Percentiles rank a stretch among this genome's conserved stretches.
These are phyloP conservation scores for Clarireedia paspali DNA, from an alignment of 2,329 filamentous ascomycete species.

Conservation along the genomic window DNA sequence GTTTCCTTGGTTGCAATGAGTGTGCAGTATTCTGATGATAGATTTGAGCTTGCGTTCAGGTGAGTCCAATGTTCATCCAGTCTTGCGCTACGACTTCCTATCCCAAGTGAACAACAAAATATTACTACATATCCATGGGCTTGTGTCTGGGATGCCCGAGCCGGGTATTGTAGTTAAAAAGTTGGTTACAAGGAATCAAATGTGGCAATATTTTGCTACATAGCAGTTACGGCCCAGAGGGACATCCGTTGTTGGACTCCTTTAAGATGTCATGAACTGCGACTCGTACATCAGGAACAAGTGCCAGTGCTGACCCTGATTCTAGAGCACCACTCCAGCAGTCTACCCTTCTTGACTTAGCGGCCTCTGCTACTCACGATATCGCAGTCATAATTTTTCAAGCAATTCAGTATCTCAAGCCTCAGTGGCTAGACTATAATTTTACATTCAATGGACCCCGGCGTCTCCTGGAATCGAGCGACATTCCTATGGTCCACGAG, in stretches of 20 bases:
- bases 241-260: too few species aligned
- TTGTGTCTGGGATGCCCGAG: too few species aligned
- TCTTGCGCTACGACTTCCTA: not conserved
- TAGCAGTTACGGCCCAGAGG: too few species aligned
- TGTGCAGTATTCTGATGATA: conserved; percentile 55
- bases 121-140: too few species aligned
- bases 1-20: conserved; percentile 52
- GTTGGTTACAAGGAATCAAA: too few species aligned
- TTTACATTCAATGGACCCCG: conserved; percentile 54
- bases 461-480: conserved; percentile 42
- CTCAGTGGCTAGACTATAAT: conserved; percentile 56
- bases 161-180: too few species aligned
- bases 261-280: not conserved
- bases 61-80: not conserved
- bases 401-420: conserved; percentile 55
- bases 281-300: not conserved
- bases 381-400: conserved; percentile 55
- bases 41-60: conserved; percentile 57
- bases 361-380: conserved; percentile 55
- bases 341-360: conserved; percentile 49
- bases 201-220: too few species aligned
- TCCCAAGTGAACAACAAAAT: too few species aligned
- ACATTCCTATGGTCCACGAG: conserved; percentile 37
- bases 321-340: conserved; percentile 42
- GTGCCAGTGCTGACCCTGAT: not conserved